Conservation (phyloP, 352 stramenopile species). For the Globisporangium ultimum region DNA sequence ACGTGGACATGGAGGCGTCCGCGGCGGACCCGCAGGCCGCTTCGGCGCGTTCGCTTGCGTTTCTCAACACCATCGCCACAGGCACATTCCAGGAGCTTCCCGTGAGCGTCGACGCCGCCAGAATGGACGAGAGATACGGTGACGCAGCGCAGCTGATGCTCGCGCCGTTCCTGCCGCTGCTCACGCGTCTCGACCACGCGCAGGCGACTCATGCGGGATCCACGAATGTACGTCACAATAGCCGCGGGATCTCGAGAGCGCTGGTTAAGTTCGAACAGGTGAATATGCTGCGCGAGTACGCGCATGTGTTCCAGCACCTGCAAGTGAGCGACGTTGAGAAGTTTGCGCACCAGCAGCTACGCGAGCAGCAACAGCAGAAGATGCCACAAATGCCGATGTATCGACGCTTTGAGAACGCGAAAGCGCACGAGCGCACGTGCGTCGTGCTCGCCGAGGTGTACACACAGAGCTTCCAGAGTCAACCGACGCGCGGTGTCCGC, state of each 20-base stretch:
- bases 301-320: conserved; percentile 27
- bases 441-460: conserved; percentile 37
- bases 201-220: neutral
- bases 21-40: neutral
- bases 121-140: neutral
- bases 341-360: conserved; percentile 9
- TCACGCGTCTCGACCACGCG: conserved; percentile 40
- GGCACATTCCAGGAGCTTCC: conserved; percentile 23
- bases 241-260: conserved; percentile 23
- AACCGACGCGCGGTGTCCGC: neutral
- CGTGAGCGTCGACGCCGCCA: conserved; percentile 1
- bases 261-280: conserved; percentile 29
- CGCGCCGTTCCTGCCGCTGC: conserved; percentile 41
- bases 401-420: conserved; percentile 49
- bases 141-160: conserved; percentile 17
- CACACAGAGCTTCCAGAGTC: conserved; percentile 8
- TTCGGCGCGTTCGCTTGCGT: neutral
- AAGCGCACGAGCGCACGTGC: conserved; percentile 20
- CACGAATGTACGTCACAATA: neutral
- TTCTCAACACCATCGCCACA: conserved; percentile 21
- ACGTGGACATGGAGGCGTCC: conserved; percentile 5
- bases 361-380: conserved; percentile 6
- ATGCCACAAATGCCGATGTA: conserved; percentile 19
- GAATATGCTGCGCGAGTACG: conserved; percentile 44
- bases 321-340: conserved; percentile 22